These are phyloP conservation scores for Primulina huaijiensis DNA, from an alignment of 257 asterid genomes.

Conservation along the genomic window DNA sequence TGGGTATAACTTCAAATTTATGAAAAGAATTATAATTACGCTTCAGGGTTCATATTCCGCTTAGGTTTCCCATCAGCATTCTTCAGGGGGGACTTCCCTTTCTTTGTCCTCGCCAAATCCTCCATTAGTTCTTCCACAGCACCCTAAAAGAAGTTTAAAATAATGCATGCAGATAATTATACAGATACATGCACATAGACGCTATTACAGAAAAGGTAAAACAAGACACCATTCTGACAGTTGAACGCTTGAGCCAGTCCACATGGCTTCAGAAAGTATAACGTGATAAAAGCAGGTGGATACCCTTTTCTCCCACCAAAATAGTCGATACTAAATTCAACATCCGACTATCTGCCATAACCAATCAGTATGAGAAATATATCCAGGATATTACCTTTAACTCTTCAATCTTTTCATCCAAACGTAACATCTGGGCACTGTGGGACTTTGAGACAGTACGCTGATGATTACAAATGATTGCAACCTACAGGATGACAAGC, in stretches of 20 bases:
- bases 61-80: slow-evolving; percentile 77
- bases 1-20: slow-evolving; percentile 2
- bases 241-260: not conserved
- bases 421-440: slow-evolving; percentile 66
- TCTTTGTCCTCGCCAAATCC: slow-evolving; percentile 75
- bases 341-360: not conserved
- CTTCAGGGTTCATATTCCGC: slow-evolving; percentile 80
- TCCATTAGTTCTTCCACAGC: slow-evolving; percentile 58
- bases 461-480: slow-evolving; percentile 96
- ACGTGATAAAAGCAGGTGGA: not conserved
- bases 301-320: not conserved
- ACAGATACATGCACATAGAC: not conserved
- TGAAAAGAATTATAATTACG: slow-evolving; percentile 44
- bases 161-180: slow-evolving; percentile 8
- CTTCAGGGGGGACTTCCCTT: slow-evolving; percentile 79
- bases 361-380: not conserved
- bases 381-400: slow-evolving; percentile 51
- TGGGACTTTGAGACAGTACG: slow-evolving; percentile 88
- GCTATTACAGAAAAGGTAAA: not conserved
- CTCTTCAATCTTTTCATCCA: slow-evolving; percentile 86
- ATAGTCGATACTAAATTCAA: not conserved
- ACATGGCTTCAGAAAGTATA: slow-evolving; percentile 10
- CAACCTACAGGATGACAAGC: slow-evolving; percentile 61
- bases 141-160: slow-evolving; percentile 38
- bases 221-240: not conserved